Percentiles rank a stretch among this genome's conserved stretches.
Evolutionary conservation across 805 yeast species (phyloP).

Genomic region (Lipomyces starkeyi): DNA sequence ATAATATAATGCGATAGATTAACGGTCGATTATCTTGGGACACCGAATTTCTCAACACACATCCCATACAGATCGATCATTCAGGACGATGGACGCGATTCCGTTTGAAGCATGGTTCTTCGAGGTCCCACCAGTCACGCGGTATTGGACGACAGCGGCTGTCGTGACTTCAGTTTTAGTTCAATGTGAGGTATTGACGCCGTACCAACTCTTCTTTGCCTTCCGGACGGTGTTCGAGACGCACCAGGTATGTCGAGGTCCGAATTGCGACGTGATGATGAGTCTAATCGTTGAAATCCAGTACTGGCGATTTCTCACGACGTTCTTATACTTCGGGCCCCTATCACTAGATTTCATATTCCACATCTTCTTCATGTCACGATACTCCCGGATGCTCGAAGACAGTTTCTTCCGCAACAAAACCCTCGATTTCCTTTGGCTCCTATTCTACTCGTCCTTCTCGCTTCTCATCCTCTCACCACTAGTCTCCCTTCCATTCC

Average conservation of each 20-base stretch:
- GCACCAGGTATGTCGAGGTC: constrained; percentile 36
- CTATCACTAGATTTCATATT: constrained; percentile 49
- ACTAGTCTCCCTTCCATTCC: constrained; percentile 44
- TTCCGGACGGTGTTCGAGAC: constrained; percentile 47
- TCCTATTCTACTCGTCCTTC: constrained; percentile 45
- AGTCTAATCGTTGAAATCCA: constrained; percentile 33
- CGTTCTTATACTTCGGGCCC: constrained; percentile 53
- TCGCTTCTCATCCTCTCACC: constrained; percentile 46
- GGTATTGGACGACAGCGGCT: constrained; percentile 48
- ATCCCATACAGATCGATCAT: background rate
- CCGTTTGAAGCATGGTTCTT: constrained; percentile 50
- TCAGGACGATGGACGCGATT: constrained; percentile 39
- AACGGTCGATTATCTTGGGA: background rate
- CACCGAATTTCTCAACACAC: background rate
- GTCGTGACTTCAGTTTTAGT: constrained; percentile 47
- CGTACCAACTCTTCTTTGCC: constrained; percentile 48
- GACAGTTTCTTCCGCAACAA: constrained; percentile 43
- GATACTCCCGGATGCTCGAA: constrained; percentile 52
- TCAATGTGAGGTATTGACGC: constrained; percentile 46
- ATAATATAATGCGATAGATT: background rate
- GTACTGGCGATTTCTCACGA: constrained; percentile 51
- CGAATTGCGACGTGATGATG: too few relatives aligned
- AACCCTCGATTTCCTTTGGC: constrained; percentile 51
- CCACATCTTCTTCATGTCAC: constrained; percentile 48
- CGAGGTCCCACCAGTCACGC: constrained; percentile 56